Base-by-base conservation (phyloP, 768 basidiomycete species). In the Holtermanniella nyarrowii region DNA sequence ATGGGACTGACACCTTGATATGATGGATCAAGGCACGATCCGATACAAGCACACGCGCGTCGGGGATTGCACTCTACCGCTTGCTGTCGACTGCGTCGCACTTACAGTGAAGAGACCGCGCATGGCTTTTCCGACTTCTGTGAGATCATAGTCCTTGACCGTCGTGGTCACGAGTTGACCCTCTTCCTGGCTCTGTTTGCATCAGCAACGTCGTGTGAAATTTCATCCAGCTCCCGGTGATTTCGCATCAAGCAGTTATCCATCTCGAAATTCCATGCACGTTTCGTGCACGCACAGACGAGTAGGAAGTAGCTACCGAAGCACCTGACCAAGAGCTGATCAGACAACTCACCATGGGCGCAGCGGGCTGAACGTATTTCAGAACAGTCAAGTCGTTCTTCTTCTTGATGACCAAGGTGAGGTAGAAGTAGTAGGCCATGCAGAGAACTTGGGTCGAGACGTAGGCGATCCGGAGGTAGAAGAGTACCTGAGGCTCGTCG, bases 321-420 rank as follows among this genome's bases (percentile, higher is more conserved):
- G 18, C 31, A n/a, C n/a, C n/a, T n/a, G n/a, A n/a, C n/a, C n/a
- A n/a, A n/a, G n/a, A n/a, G n/a, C n/a, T n/a, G n/a, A n/a, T n/a
- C n/a, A n/a, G 13, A 26, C 39, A n/a, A 75, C 79, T 54, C 50
- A 86, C 87, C 83, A 91, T 83, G 2, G 87, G 78, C 58, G 74
- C 79, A 42, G 80, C 71, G 1, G 83, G 77, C 62, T 93, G 88
- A 42, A 91, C 88, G 74, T 93, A 99, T 80, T 95, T 99, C 63
- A 99, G 77, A 23, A 93, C 87, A 1, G 88, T 88, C 71, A 84
- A 80, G 75, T 99, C 93, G 64, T 97, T 97, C 81, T 90, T 91
- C 65, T 79, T 74, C 78, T 87, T 91, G 73, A 96, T 82, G 88
- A 95, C 77, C 65, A 78, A 65, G 1, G 86, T 85, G 49, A 83